These are phyloP conservation scores for Colletotrichum limetticola DNA, from an alignment of 2,329 filamentous ascomycete genomes.

Conservation along the genomic window DNA sequence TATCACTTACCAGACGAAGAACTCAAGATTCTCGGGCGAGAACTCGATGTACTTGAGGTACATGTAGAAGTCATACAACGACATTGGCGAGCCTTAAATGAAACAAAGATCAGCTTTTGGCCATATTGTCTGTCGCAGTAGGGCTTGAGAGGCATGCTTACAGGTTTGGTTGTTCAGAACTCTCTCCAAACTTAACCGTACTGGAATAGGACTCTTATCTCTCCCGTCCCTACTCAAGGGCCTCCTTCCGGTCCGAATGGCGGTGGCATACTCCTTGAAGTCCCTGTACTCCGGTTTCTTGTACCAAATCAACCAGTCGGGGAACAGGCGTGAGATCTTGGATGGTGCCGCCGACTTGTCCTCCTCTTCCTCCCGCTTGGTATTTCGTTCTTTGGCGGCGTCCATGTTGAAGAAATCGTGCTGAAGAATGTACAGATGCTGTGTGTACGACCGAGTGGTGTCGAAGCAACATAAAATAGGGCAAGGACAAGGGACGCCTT, in stretches of 20 bases:
- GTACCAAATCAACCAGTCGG: slow-evolving; percentile 56
- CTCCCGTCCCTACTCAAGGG: slow-evolving; percentile 49
- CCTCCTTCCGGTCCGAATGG: slow-evolving; percentile 47
- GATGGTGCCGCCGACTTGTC: not conserved
- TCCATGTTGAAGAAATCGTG: not conserved
- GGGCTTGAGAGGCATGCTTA: slow-evolving; percentile 29
- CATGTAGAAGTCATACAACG: slow-evolving; percentile 62
- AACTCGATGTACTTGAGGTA: slow-evolving; percentile 61
- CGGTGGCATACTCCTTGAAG: slow-evolving; percentile 55
- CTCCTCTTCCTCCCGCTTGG: not conserved
- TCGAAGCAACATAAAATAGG: not conserved
- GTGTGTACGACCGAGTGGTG: not conserved
- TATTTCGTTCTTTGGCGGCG: not conserved
- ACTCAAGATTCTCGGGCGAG: slow-evolving; percentile 61
- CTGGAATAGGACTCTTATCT: slow-evolving; percentile 49
- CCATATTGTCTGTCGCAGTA: not conserved
- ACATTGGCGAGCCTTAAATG: slow-evolving; percentile 56
- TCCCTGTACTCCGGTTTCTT: slow-evolving; percentile 61
- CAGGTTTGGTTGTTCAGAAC: slow-evolving; percentile 61
- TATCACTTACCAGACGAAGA: slow-evolving; percentile 56
- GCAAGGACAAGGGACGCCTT: not conserved
- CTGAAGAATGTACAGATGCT: not conserved
- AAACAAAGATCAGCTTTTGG: not conserved
- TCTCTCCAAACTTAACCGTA: slow-evolving; percentile 53
- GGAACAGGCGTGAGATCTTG: slow-evolving; percentile 37